phyloP scores from a whole-genome alignment of 257 asterid species.

The Solanum neorickii region DNA sequence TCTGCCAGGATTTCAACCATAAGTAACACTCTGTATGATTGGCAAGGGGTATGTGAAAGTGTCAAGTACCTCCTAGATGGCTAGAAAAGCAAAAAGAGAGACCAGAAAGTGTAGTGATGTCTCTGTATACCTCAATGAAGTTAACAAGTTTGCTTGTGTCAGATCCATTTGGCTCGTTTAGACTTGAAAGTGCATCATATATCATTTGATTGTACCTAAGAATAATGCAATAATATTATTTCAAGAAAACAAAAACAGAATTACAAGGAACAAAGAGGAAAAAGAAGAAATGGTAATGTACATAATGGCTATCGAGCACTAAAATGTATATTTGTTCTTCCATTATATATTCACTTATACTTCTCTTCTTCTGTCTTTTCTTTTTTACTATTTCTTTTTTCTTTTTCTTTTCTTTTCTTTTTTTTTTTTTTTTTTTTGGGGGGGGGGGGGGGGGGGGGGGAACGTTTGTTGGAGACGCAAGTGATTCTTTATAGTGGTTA shows the following conservation, averaged over 20 bases:
- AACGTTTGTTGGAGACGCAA: background rate
- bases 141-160: slow-evolving; percentile 54
- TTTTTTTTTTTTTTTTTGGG: no score
- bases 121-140: slow-evolving; percentile 52
- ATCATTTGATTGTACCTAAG: slow-evolving; percentile 61
- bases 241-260: background rate
- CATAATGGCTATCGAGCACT: background rate
- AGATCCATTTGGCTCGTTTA: slow-evolving; percentile 55
- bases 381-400: background rate
- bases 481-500: background rate
- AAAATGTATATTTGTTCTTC: background rate
- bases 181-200: slow-evolving; percentile 63
- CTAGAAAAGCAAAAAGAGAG: background rate
- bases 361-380: background rate
- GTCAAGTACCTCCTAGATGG: background rate
- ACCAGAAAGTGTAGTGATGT: background rate
- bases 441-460: no score
- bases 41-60: background rate
- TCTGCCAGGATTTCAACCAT: background rate
- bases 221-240: slow-evolving; percentile 3
- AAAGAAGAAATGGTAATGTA: background rate
- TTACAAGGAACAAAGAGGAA: background rate
- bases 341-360: background rate
- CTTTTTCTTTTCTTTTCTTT: no score
- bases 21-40: background rate